Conservation (phyloP, 2,329 filamentous ascomycete species). For the Juglanconis sp. region DNA sequence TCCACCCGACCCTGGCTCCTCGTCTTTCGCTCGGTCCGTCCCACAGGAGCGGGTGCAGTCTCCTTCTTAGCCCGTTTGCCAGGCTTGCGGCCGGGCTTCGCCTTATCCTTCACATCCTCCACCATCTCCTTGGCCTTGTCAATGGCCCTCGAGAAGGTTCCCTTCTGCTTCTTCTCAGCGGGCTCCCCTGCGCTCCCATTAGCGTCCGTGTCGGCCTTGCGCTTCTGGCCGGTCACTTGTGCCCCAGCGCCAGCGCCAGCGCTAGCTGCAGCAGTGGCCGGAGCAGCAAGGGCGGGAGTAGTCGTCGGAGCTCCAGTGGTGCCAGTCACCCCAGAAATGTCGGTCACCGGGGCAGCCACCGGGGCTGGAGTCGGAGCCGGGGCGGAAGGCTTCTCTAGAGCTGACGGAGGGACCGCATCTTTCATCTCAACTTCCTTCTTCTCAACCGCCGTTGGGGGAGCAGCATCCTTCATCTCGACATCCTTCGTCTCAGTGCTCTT, state of each 20-base stretch:
- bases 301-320: background rate
- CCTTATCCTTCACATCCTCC: conserved; percentile 12
- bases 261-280: background rate
- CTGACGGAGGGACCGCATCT: conserved; percentile 10
- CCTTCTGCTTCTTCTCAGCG: conserved; percentile 15
- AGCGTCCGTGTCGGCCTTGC: conserved; percentile 20
- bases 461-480: background rate
- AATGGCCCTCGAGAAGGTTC: conserved; percentile 17
- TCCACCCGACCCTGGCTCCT: conserved; percentile 33
- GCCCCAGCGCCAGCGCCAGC: background rate
- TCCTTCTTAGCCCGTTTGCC: conserved; percentile 25
- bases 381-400: background rate
- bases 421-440: conserved; percentile 20
- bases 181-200: conserved; percentile 10
- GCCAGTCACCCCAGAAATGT: background rate
- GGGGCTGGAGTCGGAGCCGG: background rate
- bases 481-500: background rate
- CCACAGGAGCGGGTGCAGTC: conserved; percentile 25
- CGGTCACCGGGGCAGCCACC: background rate
- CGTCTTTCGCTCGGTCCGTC: conserved; percentile 36
- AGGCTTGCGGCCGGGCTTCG: conserved; percentile 20
- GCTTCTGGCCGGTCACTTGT: conserved; percentile 21
- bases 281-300: background rate
- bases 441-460: background rate
- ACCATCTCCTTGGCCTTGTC: conserved; percentile 14